phyloP scores from a whole-genome alignment of 208 protist species.

The Acanthamoeba lenticulata region DNA sequence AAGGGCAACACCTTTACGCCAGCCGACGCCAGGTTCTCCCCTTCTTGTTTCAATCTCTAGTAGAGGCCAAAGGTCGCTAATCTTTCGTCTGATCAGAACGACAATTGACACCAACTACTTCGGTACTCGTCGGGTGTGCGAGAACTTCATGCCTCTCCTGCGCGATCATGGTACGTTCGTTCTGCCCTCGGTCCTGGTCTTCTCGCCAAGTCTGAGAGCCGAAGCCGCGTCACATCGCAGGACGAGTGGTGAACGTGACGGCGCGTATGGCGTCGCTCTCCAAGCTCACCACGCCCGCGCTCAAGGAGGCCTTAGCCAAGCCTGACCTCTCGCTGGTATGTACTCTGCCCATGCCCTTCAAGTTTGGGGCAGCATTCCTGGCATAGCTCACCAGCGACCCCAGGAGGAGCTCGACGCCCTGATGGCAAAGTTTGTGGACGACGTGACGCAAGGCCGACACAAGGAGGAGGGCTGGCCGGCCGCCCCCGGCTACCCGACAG shows the following conservation, averaged over 20 bases:
- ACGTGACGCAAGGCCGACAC: not conserved
- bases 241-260: conserved; percentile 19
- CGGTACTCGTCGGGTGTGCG: not conserved
- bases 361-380: not conserved
- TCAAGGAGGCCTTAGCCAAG: not conserved
- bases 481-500: not conserved
- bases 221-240: too few species aligned
- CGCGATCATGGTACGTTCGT: not conserved
- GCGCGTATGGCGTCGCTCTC: not conserved
- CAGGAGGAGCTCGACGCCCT: not conserved
- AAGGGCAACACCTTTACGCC: conserved; percentile 41
- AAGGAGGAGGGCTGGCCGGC: conserved; percentile 57
- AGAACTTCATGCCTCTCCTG: not conserved
- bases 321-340: not conserved
- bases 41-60: not conserved
- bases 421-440: conserved; percentile 53
- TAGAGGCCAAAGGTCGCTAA: not conserved
- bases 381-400: not conserved
- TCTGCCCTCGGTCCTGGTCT: not conserved
- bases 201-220: too few species aligned
- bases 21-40: not conserved
- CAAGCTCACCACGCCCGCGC: not conserved
- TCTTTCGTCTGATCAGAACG: not conserved
- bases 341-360: not conserved
- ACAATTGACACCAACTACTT: conserved; percentile 47